phyloP scores from a whole-genome alignment of 1,284 basidiomycete species.

The Mrakiaceae sp. region DNA sequence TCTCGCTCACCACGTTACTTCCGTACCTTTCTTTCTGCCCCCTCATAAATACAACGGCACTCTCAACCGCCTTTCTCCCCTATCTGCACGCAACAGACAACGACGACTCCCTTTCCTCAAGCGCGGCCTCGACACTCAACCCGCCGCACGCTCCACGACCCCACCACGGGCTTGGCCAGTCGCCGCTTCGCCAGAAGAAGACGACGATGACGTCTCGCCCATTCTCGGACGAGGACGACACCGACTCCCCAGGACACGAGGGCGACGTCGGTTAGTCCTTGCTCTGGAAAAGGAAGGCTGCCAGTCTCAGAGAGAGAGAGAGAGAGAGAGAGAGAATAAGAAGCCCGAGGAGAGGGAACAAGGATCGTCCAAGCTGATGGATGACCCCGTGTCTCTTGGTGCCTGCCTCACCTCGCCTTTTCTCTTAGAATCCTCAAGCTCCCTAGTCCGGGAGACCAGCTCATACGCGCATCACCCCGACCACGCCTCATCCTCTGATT shows the following conservation, averaged over 20 bases:
- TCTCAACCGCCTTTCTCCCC: too few species aligned
- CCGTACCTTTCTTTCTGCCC: neutral
- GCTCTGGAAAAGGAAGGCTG: too few species aligned
- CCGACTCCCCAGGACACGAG: slow-evolving; percentile 9
- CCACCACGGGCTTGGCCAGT: neutral
- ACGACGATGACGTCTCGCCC: neutral
- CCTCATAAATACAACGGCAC: too few species aligned
- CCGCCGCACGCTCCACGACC: neutral
- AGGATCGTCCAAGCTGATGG: neutral
- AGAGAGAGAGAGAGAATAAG: too few species aligned
- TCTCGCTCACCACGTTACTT: neutral
- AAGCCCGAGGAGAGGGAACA: too few species aligned
- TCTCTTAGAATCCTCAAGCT: neutral
- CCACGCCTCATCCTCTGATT: neutral
- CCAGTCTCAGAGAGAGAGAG: too few species aligned
- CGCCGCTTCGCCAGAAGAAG: neutral
- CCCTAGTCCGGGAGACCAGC: neutral
- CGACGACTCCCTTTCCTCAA: slow-evolving; percentile 11
- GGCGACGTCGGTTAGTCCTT: slow-evolving; percentile 14
- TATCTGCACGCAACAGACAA: neutral
- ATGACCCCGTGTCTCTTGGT: neutral
- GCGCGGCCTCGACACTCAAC: neutral
- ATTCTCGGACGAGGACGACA: neutral
- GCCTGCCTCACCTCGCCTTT: too few species aligned
- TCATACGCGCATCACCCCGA: neutral